Evolutionary conservation across 73 alveolate genomes (phyloP), one percentile per base, ranked within the genome.

Genomic region (Blepharisma japonicum): DNA sequence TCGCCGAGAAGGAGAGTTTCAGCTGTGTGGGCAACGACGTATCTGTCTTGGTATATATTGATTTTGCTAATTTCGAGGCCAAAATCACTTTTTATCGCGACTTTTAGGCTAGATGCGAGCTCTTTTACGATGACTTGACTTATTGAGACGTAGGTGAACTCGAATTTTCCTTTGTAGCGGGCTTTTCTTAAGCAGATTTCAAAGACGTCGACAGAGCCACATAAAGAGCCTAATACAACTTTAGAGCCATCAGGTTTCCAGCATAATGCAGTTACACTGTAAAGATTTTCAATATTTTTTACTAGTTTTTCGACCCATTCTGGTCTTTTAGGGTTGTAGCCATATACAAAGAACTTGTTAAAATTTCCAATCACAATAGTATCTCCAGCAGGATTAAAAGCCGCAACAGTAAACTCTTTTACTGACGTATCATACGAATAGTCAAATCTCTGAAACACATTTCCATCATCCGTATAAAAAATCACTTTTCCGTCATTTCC

Each of bases 181-280:
- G 95, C 68, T 84, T 89, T 94, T 79, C 91, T 94, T 55, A 95
- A 86, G 6, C 99, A 98, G 72, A 97, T 97, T 71, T 96, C 98
- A 87, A 95, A 97, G 71, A 94, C 92, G 82, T 97, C 99, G 7
- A 97, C 99, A 56, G 98, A 90, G 50, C 98, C 98, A 70, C 98
- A 94, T 68, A 97, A 89, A 55, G 97, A 94, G 18, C 99, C 99
- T 27, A 96, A 96, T 68, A 95, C 97, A 70, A 98, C 86, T 54
- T 95, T 94, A 25, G 98, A 91, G 78, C 99, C 98, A 78, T 98
- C 99, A 68, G 94, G 93, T 66, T 97, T 97, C 99, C 99, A 98
- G 46, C 98, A 90, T 50, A 96, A 85, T 11, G 99, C 98, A 6
- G 99, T 97, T 23, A 97, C 98, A 7, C 98, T 80, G 92, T 98